Conservation (phyloP, 2,329 filamentous ascomycete genomes). For the Didymella keratinophila region DNA sequence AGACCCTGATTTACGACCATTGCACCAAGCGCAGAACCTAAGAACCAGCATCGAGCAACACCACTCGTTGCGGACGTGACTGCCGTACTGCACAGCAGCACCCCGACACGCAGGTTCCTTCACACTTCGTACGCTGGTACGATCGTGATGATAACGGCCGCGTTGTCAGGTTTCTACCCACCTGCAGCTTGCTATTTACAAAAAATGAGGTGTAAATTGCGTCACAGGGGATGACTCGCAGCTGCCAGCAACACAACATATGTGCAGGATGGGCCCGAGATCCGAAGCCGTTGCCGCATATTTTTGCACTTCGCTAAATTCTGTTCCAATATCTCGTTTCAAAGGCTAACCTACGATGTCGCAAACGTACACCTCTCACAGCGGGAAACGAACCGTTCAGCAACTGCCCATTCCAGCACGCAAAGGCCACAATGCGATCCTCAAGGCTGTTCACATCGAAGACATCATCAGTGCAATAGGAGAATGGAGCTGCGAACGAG, state of each 20-base stretch:
- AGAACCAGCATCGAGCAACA: background rate
- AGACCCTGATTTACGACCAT: background rate
- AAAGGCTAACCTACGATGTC: background rate
- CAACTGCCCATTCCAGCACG: constrained; percentile 27
- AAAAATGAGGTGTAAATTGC: constrained; percentile 8
- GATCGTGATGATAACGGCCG: background rate
- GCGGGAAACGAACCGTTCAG: constrained; percentile 28
- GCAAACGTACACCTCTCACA: background rate
- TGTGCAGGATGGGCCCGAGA: background rate
- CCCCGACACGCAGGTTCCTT: background rate
- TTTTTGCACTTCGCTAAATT: background rate
- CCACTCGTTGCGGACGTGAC: background rate
- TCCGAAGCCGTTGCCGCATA: background rate
- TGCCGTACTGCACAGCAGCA: background rate
- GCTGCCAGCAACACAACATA: background rate
- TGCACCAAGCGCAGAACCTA: background rate
- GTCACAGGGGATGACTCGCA: constrained; percentile 1
- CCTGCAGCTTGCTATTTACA: background rate
- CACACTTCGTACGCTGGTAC: background rate
- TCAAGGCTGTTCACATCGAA: constrained; percentile 26
- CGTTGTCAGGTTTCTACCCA: background rate
- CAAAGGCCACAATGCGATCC: constrained; percentile 30
- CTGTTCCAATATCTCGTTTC: background rate
- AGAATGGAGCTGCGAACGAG: constrained; percentile 26
- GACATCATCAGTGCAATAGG: constrained; percentile 29